phyloP scores from a whole-genome alignment of 2,329 filamentous ascomycete genomes.

The Diaporthe citriasiana region DNA sequence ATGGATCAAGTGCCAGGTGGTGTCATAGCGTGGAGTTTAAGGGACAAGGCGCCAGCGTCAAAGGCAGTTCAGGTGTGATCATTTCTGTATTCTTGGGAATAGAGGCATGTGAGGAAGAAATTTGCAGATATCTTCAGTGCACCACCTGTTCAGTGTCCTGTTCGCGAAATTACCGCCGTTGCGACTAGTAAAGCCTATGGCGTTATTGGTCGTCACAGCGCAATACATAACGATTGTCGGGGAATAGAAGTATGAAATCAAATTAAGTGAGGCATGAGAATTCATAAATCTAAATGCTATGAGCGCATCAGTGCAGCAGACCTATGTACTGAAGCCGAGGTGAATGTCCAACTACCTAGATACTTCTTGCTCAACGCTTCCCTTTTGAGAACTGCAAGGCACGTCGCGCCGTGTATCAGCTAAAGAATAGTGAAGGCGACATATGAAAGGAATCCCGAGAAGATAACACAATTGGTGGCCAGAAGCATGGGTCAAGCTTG shows the following conservation, averaged over 20 bases:
- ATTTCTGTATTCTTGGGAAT: slow-evolving; percentile 1
- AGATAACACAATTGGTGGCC: background rate
- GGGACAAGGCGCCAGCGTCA: slow-evolving; percentile 3
- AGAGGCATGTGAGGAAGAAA: background rate
- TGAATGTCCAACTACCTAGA: background rate
- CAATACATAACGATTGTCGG: background rate
- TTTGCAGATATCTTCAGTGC: background rate
- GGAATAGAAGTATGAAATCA: too few relatives aligned
- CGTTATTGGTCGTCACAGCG: background rate
- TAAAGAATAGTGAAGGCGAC: background rate
- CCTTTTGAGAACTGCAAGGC: background rate
- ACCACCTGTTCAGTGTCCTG: background rate
- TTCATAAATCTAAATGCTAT: background rate
- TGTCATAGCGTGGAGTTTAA: slow-evolving; percentile 35
- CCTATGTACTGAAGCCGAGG: background rate
- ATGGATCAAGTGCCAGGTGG: background rate
- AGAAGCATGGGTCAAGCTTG: background rate
- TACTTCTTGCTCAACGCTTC: background rate
- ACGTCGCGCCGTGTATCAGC: background rate
- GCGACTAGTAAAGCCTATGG: too few relatives aligned
- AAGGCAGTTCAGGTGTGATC: background rate
- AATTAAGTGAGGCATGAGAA: background rate
- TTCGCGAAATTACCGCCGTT: too few relatives aligned
- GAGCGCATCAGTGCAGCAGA: background rate
- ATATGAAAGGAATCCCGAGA: background rate